Evolutionary conservation across 2,329 filamentous ascomycete genomes (phyloP).

Genomic region (Dothideomycetes sp.): DNA sequence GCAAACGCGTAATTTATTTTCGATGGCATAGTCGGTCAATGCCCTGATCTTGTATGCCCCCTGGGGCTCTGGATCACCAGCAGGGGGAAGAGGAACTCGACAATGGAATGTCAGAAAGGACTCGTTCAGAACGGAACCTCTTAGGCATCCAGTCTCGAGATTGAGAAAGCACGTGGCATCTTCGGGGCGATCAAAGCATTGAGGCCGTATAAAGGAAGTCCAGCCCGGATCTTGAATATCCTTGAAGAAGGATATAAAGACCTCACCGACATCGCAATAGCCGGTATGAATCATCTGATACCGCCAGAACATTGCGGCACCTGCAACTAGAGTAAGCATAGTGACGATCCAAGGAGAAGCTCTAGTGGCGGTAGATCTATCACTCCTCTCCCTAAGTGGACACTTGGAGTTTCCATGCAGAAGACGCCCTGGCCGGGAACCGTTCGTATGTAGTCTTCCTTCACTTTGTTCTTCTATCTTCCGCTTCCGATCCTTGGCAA

Average conservation of each 20-base stretch:
- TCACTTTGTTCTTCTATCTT: no score
- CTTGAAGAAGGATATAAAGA: constrained; percentile 48
- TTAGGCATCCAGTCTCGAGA: constrained; percentile 70
- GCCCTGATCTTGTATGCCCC: constrained; percentile 79
- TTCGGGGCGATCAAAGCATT: constrained; percentile 80
- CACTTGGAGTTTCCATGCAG: no score
- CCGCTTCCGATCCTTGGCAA: no score
- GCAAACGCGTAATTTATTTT: constrained; percentile 67
- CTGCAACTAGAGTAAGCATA: constrained; percentile 59
- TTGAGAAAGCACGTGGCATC: constrained; percentile 83
- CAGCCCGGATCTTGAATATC: constrained; percentile 64
- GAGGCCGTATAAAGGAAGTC: constrained; percentile 60
- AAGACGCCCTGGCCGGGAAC: no score
- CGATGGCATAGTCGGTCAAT: constrained; percentile 79
- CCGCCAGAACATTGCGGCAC: constrained; percentile 74
- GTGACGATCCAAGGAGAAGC: constrained; percentile 63
- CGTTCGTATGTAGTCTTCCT: no score
- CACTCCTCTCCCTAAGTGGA: no score
- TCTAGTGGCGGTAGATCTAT: constrained; percentile 40
- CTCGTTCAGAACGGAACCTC: constrained; percentile 73
- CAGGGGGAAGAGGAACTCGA: constrained; percentile 73
- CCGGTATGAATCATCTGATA: constrained; percentile 95
- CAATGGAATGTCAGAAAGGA: constrained; percentile 79
- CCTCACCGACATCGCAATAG: constrained; percentile 74
- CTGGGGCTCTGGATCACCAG: constrained; percentile 89